phyloP scores from a whole-genome alignment of 345 rosid species.

The Linum usitatissimum region DNA sequence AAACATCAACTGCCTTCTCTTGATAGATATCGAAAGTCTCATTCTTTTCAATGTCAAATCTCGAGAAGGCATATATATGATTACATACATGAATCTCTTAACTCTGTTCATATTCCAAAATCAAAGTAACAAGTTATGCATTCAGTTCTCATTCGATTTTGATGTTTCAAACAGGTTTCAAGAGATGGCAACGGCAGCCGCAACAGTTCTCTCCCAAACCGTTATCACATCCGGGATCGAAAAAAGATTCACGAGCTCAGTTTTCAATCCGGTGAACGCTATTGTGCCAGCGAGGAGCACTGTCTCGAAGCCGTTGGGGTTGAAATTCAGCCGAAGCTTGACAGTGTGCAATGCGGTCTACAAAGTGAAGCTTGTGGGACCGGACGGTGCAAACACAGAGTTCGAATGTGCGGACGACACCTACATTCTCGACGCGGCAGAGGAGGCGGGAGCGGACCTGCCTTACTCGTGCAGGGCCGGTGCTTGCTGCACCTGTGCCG shows the following conservation, averaged over 20 bases:
- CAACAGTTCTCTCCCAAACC: not conserved
- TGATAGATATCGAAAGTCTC: not conserved
- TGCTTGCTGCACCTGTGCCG: constrained; percentile 81
- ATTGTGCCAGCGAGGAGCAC: not conserved
- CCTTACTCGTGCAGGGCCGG: constrained; percentile 93
- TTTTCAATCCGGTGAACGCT: not conserved
- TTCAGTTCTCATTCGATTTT: no score
- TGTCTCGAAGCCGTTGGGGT: not conserved
- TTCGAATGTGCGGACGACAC: constrained; percentile 48
- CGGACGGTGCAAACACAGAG: constrained; percentile 45
- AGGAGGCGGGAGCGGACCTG: constrained; percentile 63
- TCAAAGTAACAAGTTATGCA: no score
- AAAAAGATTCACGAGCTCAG: not conserved
- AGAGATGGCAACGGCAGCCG: not conserved
- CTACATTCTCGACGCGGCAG: constrained; percentile 77
- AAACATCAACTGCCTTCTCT: not conserved
- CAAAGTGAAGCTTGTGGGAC: constrained; percentile 74
- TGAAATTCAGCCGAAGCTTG: not conserved
- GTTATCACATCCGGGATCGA: not conserved
- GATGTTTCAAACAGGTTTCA: not conserved
- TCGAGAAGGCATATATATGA: not conserved
- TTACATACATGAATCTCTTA: not conserved
- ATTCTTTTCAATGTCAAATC: not conserved
- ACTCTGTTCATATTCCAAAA: no score
- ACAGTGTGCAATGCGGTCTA: constrained; percentile 43